A percentile compares a stretch with the other conserved stretches of the same genome.
Evolutionary conservation across 345 rosid species (phyloP).

Genomic region (Camelina hispida): DNA sequence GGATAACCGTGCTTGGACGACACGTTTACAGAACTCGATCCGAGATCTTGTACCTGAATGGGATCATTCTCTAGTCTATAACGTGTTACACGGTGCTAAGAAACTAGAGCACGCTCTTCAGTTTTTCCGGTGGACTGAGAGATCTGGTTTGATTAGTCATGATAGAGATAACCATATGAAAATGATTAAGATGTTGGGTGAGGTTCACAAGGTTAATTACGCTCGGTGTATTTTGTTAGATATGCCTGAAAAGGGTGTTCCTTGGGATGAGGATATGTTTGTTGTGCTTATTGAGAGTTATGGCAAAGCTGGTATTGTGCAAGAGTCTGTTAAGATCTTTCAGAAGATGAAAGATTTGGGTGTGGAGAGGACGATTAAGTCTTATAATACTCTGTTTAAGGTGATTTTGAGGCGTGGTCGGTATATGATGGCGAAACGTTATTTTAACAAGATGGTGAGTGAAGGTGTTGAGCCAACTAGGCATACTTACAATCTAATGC

Average conservation of each 20-base stretch:
- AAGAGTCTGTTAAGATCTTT: constrained; percentile 83
- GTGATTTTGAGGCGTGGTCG: constrained; percentile 81
- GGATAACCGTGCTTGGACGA: constrained; percentile 85
- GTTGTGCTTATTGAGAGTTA: constrained; percentile 72
- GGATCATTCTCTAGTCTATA: constrained; percentile 76
- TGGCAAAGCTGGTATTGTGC: constrained; percentile 85
- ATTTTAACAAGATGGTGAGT: constrained; percentile 72
- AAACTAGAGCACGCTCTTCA: constrained; percentile 88
- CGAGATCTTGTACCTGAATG: constrained; percentile 78
- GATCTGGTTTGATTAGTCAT: constrained; percentile 76
- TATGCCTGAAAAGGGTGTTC: constrained; percentile 83
- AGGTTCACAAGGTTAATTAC: constrained; percentile 73
- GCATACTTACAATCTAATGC: constrained; percentile 80
- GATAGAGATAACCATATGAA: constrained; percentile 76
- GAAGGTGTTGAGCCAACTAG: constrained; percentile 79
- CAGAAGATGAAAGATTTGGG: constrained; percentile 79
- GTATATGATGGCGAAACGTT: constrained; percentile 93
- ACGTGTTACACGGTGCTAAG: constrained; percentile 73
- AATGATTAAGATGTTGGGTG: constrained; percentile 79
- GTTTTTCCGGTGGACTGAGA: constrained; percentile 93
- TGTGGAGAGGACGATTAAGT: constrained; percentile 69
- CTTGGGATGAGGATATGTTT: constrained; percentile 90
- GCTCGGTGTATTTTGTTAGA: constrained; percentile 85
- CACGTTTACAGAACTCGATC: constrained; percentile 87
- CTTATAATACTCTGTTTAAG: constrained; percentile 77